Base-by-base conservation (phyloP, 768 basidiomycete species). In the Kwoniella newhampshirensis region DNA sequence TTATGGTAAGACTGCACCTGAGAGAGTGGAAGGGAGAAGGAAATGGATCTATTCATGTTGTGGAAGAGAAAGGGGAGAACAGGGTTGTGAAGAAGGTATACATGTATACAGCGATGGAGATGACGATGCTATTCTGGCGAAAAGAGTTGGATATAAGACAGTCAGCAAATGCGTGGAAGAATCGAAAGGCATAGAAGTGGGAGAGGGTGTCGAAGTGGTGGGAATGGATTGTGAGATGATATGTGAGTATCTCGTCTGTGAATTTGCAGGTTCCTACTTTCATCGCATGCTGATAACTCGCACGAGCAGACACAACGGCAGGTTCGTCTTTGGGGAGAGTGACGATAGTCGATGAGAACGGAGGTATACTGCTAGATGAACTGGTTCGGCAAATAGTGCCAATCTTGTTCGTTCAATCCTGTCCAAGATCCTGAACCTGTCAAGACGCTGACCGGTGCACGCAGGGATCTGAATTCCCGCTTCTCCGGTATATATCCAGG, bases 151-250 rank as follows among this genome's bases (percentile, higher is more conserved):
- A 17, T 76, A 59, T 55, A 64, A 49, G 62, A 69, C 57, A n/a
- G 66, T 67, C 12, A 32, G 42, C 18, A 45, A 69, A 49, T 52
- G 67, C 12, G 51, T 63, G 11, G 60, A 66, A 21, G 36, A 43
- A 2, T 51, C 45, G 21, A 57, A 51, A 9, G 37, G 57, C 18
- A 39, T 39, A 39, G 36, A 21, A 37, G 59, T 28, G 40, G 47
- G 17, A 6, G 61, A 51, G 13, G 55, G 48, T 1, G 77, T 90
- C 42, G 88, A 92, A 54, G 83, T 97, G 3, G 88, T 86, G 4
- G 90, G 90, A 0, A 79, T 98, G 47, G 96, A 99, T 74, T 98
- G 96, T 71, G 96, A 99, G 77, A 91, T 98, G 89, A 81, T 97
- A 26, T 65, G 76, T 77, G 60, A 74, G 64, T 49, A 9, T n/a